Conservation (phyloP, 2,329 filamentous ascomycete species). For the Cercospora brassicicola region DNA sequence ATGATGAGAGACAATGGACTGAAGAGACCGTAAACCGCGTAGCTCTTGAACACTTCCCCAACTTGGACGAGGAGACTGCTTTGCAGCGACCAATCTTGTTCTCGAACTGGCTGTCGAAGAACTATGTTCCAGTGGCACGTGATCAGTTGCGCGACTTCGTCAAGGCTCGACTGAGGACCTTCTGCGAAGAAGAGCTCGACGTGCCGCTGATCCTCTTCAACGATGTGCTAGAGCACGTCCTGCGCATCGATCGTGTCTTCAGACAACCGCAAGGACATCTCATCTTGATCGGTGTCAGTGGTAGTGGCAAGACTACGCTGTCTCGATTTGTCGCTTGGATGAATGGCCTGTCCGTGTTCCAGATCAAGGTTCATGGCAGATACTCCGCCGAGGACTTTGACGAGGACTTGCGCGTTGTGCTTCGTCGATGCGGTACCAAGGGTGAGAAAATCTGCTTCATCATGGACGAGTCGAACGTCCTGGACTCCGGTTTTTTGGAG, state of each 20-base stretch:
- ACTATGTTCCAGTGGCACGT: conserved; percentile 94
- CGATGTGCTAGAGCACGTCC: conserved; percentile 94
- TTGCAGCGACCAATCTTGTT: conserved; percentile 92
- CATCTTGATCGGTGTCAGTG: conserved; percentile 97
- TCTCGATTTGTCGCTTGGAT: conserved; percentile 99
- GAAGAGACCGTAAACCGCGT: conserved; percentile 83
- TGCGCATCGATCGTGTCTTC: conserved; percentile 98
- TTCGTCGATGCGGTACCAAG: conserved; percentile 92
- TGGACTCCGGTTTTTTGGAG: conserved; percentile 97
- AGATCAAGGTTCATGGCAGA: conserved; percentile 99
- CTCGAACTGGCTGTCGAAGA: conserved; percentile 99
- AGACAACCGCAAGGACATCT: conserved; percentile 96
- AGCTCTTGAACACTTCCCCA: conserved; percentile 88
- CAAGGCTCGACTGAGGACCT: conserved; percentile 93
- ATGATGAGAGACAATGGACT: conserved; percentile 94
- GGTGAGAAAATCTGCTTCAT: conserved; percentile 99
- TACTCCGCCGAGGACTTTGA: conserved; percentile 99
- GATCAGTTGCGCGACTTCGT: conserved; percentile 96
- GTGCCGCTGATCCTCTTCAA: conserved; percentile 99
- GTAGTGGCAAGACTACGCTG: conserved; percentile 95
- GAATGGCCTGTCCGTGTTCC: conserved; percentile 98
- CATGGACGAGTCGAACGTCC: conserved; percentile 98
- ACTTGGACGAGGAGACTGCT: conserved; percentile 85
- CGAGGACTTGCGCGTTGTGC: conserved; percentile 89
- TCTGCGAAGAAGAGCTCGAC: conserved; percentile 99